These are phyloP conservation scores for Zalaria obscura DNA, from an alignment of 2,329 filamentous ascomycete species.

Conservation along the genomic window DNA sequence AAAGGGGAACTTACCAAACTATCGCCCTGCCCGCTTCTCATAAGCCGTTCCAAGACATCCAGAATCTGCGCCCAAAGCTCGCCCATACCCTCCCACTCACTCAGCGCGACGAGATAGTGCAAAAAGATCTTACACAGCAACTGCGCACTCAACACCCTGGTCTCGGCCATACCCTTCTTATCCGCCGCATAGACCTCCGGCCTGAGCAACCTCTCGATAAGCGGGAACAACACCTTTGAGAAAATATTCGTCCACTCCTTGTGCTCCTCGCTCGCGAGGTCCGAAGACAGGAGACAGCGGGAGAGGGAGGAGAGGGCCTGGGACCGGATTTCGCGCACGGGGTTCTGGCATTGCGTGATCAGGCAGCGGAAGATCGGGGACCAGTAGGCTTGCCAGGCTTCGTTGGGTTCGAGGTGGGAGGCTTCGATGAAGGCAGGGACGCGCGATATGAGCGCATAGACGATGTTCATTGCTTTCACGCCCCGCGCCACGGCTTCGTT, in stretches of 20 bases:
- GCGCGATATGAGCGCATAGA: constrained; percentile 67
- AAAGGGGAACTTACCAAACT: constrained; percentile 5
- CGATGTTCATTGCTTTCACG: constrained; percentile 64
- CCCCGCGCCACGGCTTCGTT: constrained; percentile 64
- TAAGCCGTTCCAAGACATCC: constrained; percentile 86
- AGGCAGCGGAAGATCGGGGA: constrained; percentile 83
- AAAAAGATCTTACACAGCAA: constrained; percentile 91
- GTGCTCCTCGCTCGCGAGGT: constrained; percentile 70
- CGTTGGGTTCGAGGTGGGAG: constrained; percentile 60
- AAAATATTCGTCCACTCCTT: constrained; percentile 88
- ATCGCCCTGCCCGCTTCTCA: constrained; percentile 83
- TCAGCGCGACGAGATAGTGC: constrained; percentile 76
- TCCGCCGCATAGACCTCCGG: constrained; percentile 91
- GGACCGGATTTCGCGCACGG: constrained; percentile 82
- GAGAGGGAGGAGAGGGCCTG: constrained; percentile 79
- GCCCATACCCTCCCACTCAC: constrained; percentile 76
- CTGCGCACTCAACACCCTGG: constrained; percentile 78
- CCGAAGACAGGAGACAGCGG: constrained; percentile 68
- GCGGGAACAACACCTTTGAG: constrained; percentile 79
- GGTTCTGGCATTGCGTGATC: constrained; percentile 83
- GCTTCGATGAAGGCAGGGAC: constrained; percentile 82
- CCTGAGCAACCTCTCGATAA: constrained; percentile 76
- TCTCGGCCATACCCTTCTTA: constrained; percentile 87
- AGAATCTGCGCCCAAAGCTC: constrained; percentile 87
- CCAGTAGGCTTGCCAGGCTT: constrained; percentile 97